Conservation (phyloP, 1,139 yeast genomes). For the Kurtzmaniella natalensis region DNA sequence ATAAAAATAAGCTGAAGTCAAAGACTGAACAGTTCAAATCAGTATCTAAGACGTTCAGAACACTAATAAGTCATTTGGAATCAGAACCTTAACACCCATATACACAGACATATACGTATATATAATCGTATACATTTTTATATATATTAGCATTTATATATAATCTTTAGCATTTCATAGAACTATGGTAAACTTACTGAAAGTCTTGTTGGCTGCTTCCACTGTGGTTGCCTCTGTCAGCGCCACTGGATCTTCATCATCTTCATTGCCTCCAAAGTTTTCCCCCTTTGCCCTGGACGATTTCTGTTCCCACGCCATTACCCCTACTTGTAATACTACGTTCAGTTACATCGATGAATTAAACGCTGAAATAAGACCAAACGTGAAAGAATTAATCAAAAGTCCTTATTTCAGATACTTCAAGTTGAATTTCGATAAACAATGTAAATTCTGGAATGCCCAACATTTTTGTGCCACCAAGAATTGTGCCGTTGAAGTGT, state of each 20-base stretch:
- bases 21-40: too few species aligned
- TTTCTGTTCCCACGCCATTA: slow-evolving; percentile 44
- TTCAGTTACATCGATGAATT: slow-evolving; percentile 40
- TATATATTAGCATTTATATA: too few species aligned
- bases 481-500: slow-evolving; percentile 88
- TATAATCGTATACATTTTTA: too few species aligned
- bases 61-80: too few species aligned
- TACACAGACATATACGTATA: too few species aligned
- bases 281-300: slow-evolving; percentile 44
- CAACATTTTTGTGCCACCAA: slow-evolving; percentile 87
- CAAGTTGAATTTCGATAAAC: slow-evolving; percentile 78
- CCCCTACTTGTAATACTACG: slow-evolving; percentile 46
- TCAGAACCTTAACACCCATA: too few species aligned
- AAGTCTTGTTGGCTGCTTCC: too few species aligned
- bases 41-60: too few species aligned
- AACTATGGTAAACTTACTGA: too few species aligned
- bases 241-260: not conserved
- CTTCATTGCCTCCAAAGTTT: slow-evolving; percentile 11
- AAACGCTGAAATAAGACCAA: slow-evolving; percentile 39
- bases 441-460: slow-evolving; percentile 86
- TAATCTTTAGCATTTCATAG: too few species aligned
- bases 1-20: too few species aligned
- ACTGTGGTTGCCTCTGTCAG: too few species aligned
- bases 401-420: slow-evolving; percentile 81
- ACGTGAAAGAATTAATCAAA: slow-evolving; percentile 51